Evolutionary conservation across 345 rosid species (phyloP).

Genomic region (Acer negundo): DNA sequence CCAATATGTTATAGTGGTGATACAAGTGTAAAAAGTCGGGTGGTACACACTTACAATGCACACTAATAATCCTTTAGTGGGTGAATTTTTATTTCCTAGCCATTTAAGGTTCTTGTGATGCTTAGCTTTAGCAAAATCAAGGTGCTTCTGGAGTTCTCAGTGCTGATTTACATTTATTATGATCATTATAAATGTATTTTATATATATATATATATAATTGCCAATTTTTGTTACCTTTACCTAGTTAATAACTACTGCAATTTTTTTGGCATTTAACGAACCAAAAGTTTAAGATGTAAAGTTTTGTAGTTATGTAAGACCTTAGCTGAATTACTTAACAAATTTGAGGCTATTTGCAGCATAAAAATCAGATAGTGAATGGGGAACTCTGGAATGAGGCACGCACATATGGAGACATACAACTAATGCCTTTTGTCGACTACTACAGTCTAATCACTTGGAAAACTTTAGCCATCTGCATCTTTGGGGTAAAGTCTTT

Average conservation of each 20-base stretch:
- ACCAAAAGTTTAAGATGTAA: not conserved
- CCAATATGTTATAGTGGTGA: not conserved
- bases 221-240: not conserved
- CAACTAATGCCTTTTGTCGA: constrained; percentile 99
- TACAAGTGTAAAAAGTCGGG: not conserved
- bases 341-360: constrained; percentile 48
- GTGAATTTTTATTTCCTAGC: not conserved
- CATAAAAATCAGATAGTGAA: constrained; percentile 92
- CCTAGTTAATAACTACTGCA: not conserved
- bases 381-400: constrained; percentile 93
- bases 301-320: constrained; percentile 1
- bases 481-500: constrained; percentile 78
- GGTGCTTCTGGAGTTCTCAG: constrained; percentile 7
- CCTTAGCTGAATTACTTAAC: constrained; percentile 23
- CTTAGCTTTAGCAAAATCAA: not conserved
- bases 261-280: not conserved
- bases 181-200: not conserved
- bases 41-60: not conserved
- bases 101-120: not conserved
- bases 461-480: constrained; percentile 98
- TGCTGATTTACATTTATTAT: not conserved
- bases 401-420: constrained; percentile 76
- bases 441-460: constrained; percentile 92
- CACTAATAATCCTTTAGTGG: not conserved
- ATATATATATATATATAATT: not conserved